Evolutionary conservation across 2,329 filamentous ascomycete species (phyloP).

Genomic region (Pseudohalonectria lignicola): DNA sequence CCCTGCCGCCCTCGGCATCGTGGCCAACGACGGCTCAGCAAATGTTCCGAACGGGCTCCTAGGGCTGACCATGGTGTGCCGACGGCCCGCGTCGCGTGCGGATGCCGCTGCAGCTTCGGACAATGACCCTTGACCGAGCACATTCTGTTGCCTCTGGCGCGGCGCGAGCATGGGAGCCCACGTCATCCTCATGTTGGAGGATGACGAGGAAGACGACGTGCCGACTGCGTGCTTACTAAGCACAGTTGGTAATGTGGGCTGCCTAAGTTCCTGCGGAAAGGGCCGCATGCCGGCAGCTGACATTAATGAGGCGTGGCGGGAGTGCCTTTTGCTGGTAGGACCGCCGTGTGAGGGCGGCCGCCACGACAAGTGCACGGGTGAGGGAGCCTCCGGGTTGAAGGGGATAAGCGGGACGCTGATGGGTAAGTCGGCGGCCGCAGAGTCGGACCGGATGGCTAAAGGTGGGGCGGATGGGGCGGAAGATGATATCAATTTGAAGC

Average conservation of each 20-base stretch:
- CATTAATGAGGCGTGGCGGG: no score
- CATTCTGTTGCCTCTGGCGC: no score
- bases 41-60: not conserved
- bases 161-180: not conserved
- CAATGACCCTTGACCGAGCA: no score
- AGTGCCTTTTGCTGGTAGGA: no score
- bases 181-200: not conserved
- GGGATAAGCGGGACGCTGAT: no score
- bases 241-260: not conserved
- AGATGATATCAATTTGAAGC: no score
- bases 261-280: no score
- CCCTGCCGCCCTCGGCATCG: not conserved
- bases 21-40: not conserved
- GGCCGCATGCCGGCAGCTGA: no score
- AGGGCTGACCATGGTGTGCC: not conserved
- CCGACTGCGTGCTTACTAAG: not conserved
- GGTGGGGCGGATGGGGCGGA: no score
- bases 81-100: not conserved
- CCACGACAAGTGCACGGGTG: conserved; percentile 2
- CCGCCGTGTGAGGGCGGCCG: conserved; percentile 1
- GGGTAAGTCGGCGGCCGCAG: no score
- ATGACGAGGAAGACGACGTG: not conserved
- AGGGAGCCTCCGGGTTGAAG: not conserved
- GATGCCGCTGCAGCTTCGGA: no score
- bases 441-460: no score